These are phyloP conservation scores for Hypomontagnella monticulosa DNA, from an alignment of 495 filamentous ascomycete species.

Conservation along the genomic window DNA sequence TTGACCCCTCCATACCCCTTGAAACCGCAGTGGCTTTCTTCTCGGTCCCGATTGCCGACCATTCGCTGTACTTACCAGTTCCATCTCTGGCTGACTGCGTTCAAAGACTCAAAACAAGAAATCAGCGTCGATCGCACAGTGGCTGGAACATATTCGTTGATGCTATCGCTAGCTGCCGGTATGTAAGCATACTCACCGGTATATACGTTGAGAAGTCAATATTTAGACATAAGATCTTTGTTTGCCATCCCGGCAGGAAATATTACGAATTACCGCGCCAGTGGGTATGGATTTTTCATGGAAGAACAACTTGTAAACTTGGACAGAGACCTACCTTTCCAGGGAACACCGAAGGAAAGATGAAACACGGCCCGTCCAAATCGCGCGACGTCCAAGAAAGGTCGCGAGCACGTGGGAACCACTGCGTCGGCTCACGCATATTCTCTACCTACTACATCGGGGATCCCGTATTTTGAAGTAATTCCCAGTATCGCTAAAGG, in stretches of 20 bases:
- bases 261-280: background rate
- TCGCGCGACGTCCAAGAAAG: background rate
- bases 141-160: conserved; percentile 9
- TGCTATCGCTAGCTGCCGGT: background rate
- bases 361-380: conserved; percentile 19
- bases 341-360: conserved; percentile 2
- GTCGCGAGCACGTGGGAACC: conserved; percentile 4
- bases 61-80: background rate
- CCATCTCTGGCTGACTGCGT: background rate
- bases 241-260: background rate
- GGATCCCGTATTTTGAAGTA: too few relatives aligned
- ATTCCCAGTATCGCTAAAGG: background rate
- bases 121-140: conserved; percentile 13
- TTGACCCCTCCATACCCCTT: conserved; percentile 7
- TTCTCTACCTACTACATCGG: too few relatives aligned
- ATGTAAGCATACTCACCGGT: background rate
- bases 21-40: conserved; percentile 18
- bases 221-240: too few relatives aligned
- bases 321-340: conserved; percentile 4
- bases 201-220: too few relatives aligned
- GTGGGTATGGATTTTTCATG: too few relatives aligned
- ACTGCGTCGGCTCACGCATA: background rate
- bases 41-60: conserved; percentile 30
- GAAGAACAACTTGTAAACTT: too few relatives aligned
- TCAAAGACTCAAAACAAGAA: conserved; percentile 1